Conservation (phyloP, 352 stramenopile species). For the Globisporangium polare region DNA sequence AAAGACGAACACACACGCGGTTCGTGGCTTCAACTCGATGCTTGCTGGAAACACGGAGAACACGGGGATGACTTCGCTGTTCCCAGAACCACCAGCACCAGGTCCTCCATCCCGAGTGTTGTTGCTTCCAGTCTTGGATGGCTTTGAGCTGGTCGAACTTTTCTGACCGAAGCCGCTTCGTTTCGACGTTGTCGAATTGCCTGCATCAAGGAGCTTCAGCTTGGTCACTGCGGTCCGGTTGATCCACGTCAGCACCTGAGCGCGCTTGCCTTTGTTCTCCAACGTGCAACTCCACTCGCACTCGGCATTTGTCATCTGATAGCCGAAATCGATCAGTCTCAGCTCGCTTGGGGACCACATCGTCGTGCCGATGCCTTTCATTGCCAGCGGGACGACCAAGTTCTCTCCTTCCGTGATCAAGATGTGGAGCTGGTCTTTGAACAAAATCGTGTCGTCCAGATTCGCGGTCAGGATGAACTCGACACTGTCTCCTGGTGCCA, state of each 20-base stretch:
- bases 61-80: constrained; percentile 44
- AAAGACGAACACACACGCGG: constrained; percentile 92
- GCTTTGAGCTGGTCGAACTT: constrained; percentile 23
- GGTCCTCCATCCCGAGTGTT: constrained; percentile 4
- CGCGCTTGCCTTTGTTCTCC: constrained; percentile 93
- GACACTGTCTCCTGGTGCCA: constrained; percentile 75
- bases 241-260: constrained; percentile 90
- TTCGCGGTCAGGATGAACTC: constrained; percentile 84
- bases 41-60: constrained; percentile 90
- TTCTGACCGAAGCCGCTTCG: constrained; percentile 18
- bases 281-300: constrained; percentile 93
- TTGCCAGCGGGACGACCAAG: constrained; percentile 82
- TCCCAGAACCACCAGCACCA: constrained; percentile 1
- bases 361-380: constrained; percentile 92
- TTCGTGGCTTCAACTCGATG: constrained; percentile 92
- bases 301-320: constrained; percentile 87
- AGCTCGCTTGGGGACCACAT: constrained; percentile 92
- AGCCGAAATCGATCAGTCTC: constrained; percentile 86
- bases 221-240: constrained; percentile 67
- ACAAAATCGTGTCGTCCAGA: constrained; percentile 90
- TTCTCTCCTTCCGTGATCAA: constrained; percentile 91
- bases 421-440: constrained; percentile 94
- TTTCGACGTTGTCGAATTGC: not conserved
- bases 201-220: constrained; percentile 27
- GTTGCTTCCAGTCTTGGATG: not conserved